Evolutionary conservation across 164 flowering plant species (phyloP).

Genomic region (Protea cynaroides): DNA sequence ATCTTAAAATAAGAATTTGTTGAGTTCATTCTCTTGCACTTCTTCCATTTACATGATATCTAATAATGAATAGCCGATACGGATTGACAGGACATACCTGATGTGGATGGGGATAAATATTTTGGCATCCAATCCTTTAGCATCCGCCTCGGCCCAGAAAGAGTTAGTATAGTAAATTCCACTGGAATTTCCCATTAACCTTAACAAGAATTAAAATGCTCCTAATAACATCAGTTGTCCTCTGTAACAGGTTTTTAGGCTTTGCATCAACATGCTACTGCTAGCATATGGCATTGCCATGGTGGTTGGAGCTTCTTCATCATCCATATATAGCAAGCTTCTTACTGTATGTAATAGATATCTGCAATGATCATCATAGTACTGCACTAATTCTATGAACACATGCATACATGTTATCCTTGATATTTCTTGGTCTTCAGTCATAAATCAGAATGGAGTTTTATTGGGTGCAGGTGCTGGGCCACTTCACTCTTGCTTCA

Average conservation of each 20-base stretch:
- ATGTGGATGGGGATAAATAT: constrained; percentile 44
- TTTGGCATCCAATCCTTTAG: constrained; percentile 52
- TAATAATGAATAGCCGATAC: not conserved
- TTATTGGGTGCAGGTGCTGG: constrained; percentile 22
- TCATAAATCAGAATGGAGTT: not conserved
- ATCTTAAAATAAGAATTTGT: not conserved
- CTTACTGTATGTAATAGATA: constrained; percentile 26
- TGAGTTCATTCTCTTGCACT: too few species aligned
- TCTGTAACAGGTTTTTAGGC: constrained; percentile 44
- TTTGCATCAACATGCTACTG: constrained; percentile 35
- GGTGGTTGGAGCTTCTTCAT: constrained; percentile 35
- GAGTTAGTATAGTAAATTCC: constrained; percentile 18
- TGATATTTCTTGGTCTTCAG: not conserved
- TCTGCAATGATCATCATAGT: not conserved
- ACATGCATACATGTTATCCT: not conserved
- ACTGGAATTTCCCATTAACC: not conserved
- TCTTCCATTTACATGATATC: not conserved
- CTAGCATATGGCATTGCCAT: constrained; percentile 43
- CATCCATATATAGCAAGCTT: constrained; percentile 26
- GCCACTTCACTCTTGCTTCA: constrained; percentile 36
- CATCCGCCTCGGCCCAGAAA: constrained; percentile 39
- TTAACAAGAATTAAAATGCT: not conserved
- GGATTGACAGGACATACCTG: constrained; percentile 58
- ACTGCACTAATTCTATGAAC: too few species aligned
- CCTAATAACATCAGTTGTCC: not conserved